Evolutionary conservation across 1,284 basidiomycete species (phyloP).

Genomic region (Boletus sp.): DNA sequence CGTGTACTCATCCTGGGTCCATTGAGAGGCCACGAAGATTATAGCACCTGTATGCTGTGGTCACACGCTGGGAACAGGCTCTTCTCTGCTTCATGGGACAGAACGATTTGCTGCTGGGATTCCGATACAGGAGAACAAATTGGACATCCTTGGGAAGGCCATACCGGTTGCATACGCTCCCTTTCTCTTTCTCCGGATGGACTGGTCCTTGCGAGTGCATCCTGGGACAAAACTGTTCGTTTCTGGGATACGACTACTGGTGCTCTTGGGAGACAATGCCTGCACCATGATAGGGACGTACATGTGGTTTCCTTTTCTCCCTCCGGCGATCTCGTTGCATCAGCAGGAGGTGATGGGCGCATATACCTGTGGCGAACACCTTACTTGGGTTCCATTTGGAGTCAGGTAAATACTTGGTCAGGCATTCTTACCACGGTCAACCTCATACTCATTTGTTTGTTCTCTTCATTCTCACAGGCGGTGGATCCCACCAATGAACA

Average conservation of each 20-base stretch:
- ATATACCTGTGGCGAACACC: constrained; percentile 13
- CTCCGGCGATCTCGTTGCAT: constrained; percentile 5
- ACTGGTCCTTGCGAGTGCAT: constrained; percentile 4
- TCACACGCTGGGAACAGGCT: constrained; percentile 15
- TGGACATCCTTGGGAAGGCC: constrained; percentile 13
- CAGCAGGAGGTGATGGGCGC: background rate
- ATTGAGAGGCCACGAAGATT: background rate
- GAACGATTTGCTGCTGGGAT: background rate
- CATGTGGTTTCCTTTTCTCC: background rate
- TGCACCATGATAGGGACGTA: background rate
- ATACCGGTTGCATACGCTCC: background rate
- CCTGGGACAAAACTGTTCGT: constrained; percentile 8
- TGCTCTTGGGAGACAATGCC: background rate
- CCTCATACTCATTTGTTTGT: too few species aligned
- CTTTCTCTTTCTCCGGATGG: background rate
- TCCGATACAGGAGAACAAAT: background rate
- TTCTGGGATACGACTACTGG: constrained; percentile 15
- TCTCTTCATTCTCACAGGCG: too few species aligned
- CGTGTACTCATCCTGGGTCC: background rate
- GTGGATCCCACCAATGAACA: background rate
- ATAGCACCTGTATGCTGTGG: constrained; percentile 8
- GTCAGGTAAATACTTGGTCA: background rate
- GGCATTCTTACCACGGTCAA: too few species aligned
- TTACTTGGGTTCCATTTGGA: background rate
- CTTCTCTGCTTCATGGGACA: background rate